phyloP scores from a whole-genome alignment of 805 yeast genomes.

The Naumovozyma baii region DNA sequence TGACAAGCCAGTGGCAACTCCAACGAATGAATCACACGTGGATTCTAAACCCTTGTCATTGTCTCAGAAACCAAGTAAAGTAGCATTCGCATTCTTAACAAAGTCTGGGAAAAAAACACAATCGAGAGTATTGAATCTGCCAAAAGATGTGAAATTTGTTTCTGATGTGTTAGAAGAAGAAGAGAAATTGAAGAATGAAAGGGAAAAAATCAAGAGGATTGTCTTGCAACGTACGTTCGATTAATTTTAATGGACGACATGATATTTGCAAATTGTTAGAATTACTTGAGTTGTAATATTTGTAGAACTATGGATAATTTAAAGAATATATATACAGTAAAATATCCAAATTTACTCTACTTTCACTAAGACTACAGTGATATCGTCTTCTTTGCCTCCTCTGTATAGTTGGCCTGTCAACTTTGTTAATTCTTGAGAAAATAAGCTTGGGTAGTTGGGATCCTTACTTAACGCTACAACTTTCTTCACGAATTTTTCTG shows the following conservation, averaged over 20 bases:
- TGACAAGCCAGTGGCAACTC: background rate
- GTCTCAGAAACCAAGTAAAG: constrained; percentile 13
- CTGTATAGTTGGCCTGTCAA: constrained; percentile 34
- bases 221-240: constrained; percentile 36
- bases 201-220: constrained; percentile 46
- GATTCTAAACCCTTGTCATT: background rate
- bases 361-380: constrained; percentile 68
- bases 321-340: too few species aligned
- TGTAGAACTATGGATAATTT: too few species aligned
- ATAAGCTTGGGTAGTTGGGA: constrained; percentile 68
- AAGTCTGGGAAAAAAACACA: constrained; percentile 41
- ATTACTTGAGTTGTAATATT: too few species aligned
- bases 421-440: constrained; percentile 50
- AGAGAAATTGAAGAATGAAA: constrained; percentile 41
- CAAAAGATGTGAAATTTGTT: constrained; percentile 46
- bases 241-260: too few species aligned
- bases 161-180: constrained; percentile 43
- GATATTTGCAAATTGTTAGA: too few species aligned
- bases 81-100: constrained; percentile 47
- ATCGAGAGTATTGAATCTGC: constrained; percentile 40
- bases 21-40: background rate
- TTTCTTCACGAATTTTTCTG: constrained; percentile 49
- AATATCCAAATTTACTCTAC: too few species aligned
- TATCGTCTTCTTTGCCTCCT: constrained; percentile 96
- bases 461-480: constrained; percentile 67